phyloP scores from a whole-genome alignment of 2,329 filamentous ascomycete genomes.

The Stagonosporopsis cucurbitacearum region DNA sequence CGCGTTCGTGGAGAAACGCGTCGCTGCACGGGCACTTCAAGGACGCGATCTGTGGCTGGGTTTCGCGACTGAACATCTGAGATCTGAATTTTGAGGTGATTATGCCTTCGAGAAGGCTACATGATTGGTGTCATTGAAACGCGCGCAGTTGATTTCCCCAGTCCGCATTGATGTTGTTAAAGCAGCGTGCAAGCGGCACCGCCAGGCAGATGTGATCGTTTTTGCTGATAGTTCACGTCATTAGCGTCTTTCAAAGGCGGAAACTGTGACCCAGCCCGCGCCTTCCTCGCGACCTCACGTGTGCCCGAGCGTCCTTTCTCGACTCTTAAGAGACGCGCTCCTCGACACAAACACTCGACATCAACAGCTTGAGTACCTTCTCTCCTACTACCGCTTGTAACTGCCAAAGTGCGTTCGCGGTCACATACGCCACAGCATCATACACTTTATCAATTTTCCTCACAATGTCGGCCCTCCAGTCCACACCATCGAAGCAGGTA shows the following conservation, averaged over 20 bases:
- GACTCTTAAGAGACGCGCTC: constrained; percentile 36
- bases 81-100: neutral
- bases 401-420: constrained; percentile 27
- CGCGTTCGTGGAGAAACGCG: constrained; percentile 41
- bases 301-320: constrained; percentile 7
- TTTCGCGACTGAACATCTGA: constrained; percentile 20
- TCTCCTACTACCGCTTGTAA: constrained; percentile 25
- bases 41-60: constrained; percentile 37
- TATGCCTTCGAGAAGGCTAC: neutral
- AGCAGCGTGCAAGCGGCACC: constrained; percentile 9
- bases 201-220: constrained; percentile 14
- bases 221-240: constrained; percentile 34
- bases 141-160: constrained; percentile 28
- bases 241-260: constrained; percentile 26
- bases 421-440: constrained; percentile 15
- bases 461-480: constrained; percentile 74
- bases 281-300: constrained; percentile 32
- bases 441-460: constrained; percentile 20
- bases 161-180: constrained; percentile 5
- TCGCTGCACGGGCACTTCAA: constrained; percentile 30
- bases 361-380: constrained; percentile 35
- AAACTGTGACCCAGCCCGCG: constrained; percentile 21
- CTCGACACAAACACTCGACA: constrained; percentile 24
- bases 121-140: constrained; percentile 6
- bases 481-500: constrained; percentile 78